Conservation (phyloP, 2,329 filamentous ascomycete species). For the Ilyonectria sp. region DNA sequence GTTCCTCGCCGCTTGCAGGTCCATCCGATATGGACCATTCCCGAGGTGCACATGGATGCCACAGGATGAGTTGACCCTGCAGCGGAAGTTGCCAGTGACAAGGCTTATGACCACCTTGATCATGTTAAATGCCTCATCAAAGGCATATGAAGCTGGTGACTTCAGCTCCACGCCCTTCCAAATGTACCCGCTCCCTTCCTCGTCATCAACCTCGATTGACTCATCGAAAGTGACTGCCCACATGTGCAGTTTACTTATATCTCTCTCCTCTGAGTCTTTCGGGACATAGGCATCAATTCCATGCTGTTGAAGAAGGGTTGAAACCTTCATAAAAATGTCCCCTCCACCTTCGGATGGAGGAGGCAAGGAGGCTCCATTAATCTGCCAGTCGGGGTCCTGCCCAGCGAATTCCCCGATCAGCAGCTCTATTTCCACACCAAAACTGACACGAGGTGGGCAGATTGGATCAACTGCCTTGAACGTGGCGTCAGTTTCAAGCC, state of each 20-base stretch:
- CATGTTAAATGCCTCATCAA: constrained; percentile 46
- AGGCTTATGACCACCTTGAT: constrained; percentile 51
- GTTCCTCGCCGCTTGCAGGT: constrained; percentile 47
- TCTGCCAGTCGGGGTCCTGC: background rate
- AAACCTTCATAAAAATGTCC: background rate
- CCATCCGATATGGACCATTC: constrained; percentile 51
- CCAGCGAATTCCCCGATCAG: constrained; percentile 17
- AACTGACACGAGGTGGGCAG: constrained; percentile 37
- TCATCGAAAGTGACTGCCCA: constrained; percentile 30
- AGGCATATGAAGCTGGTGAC: constrained; percentile 52
- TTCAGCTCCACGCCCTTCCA: constrained; percentile 48
- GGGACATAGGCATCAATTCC: background rate
- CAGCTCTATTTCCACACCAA: constrained; percentile 42
- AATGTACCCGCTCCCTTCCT: constrained; percentile 1
- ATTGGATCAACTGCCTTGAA: constrained; percentile 21
- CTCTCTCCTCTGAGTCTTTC: background rate
- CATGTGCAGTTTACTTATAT: background rate
- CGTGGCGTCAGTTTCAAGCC: background rate
- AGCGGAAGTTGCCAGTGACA: constrained; percentile 49
- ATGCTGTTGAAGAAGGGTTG: background rate
- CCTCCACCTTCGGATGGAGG: background rate
- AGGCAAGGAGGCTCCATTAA: background rate
- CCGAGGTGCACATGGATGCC: constrained; percentile 58
- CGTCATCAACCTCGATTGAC: background rate
- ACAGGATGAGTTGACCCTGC: constrained; percentile 52